These are phyloP conservation scores for Protomyces inundatus DNA, from an alignment of 1,139 yeast genomes.

Conservation along the genomic window DNA sequence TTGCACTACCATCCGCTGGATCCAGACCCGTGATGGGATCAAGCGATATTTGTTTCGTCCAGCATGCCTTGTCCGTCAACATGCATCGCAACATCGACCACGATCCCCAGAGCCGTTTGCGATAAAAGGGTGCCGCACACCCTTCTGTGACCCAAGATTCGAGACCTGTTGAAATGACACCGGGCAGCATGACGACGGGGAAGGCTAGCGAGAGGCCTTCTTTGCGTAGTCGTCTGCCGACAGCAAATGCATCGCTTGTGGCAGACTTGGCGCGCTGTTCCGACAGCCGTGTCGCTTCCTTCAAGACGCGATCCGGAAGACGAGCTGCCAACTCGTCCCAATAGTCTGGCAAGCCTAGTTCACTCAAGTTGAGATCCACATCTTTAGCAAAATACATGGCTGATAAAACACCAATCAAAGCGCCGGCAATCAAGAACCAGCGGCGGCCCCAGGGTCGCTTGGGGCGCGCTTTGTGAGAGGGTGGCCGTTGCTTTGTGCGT, in stretches of 20 bases:
- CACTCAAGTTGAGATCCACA: conserved; percentile 44
- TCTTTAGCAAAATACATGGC: conserved; percentile 58
- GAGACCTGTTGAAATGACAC: conserved; percentile 89
- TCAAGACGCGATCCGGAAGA: conserved; percentile 61
- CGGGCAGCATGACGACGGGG: conserved; percentile 87
- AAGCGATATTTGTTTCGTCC: conserved; percentile 85
- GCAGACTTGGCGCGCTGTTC: conserved; percentile 34
- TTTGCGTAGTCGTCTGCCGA: conserved; percentile 61
- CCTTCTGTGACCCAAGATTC: conserved; percentile 88
- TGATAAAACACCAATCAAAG: conserved; percentile 59
- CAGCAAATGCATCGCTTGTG: conserved; percentile 77
- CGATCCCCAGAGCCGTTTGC: conserved; percentile 94
- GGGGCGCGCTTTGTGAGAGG: neutral
- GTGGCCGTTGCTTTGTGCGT: neutral
- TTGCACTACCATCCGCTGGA: conserved; percentile 62
- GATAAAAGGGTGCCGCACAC: conserved; percentile 81
- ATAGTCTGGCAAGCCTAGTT: conserved; percentile 45
- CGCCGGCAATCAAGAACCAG: conserved; percentile 51
- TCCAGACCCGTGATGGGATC: conserved; percentile 90
- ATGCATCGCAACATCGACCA: conserved; percentile 90
- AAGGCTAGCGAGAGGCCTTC: conserved; percentile 53
- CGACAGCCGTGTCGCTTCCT: conserved; percentile 44
- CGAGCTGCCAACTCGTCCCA: conserved; percentile 39
- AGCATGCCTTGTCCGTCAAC: conserved; percentile 85
- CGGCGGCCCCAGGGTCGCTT: conserved; percentile 28